Base-by-base conservation (phyloP, 352 stramenopile species). In the Pythium dissotocum region DNA sequence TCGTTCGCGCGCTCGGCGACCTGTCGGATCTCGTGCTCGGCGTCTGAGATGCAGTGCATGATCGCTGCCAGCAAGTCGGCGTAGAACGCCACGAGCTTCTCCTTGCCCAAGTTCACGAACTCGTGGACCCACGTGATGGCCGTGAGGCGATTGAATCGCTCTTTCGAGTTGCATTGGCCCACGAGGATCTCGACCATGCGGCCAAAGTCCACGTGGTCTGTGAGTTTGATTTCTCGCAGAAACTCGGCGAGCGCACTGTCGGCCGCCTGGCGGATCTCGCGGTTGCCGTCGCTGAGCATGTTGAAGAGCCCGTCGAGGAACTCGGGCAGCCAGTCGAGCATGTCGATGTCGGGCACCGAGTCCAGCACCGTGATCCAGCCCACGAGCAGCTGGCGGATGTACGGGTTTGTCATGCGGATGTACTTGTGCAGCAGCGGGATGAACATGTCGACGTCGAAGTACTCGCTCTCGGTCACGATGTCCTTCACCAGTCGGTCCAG, bases 281-380 rank as follows among this genome's bases (percentile, higher is more conserved):
- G 80, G 77, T 99, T 99, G 5, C 91, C 96, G 77, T 99, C 98
- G 68, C 95, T 98, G 1, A 99, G 79, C 98, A 99, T 99, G 75
- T 99, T 99, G 67, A 99, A 99, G 21, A 99, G 78, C 0, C 98
- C 98, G 70, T 99, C 98, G 12, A 99, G 75, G 79, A 99, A 99
- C 61, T 99, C 97, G 2, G 88, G 88, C 48, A 96, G 73, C 83
- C 97, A 99, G 77, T 99, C 97, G 59, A 99, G 87, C 97, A 99
- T 99, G 72, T 98, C 96, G 65, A 99, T 99, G 67, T 99, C 97
- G 1, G 98, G 98, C 18, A 99, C 97, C 6, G 89, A 98, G 81
- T 99, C 97, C 52, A 99, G 85, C 8, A 99, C 91, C 0, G 96
- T 99, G 70, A 99, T 99, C 98, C 98, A 99, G 6, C 97, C 93